Conservation (phyloP, 805 yeast genomes). For the Tetrapisispora iriomotensis region DNA sequence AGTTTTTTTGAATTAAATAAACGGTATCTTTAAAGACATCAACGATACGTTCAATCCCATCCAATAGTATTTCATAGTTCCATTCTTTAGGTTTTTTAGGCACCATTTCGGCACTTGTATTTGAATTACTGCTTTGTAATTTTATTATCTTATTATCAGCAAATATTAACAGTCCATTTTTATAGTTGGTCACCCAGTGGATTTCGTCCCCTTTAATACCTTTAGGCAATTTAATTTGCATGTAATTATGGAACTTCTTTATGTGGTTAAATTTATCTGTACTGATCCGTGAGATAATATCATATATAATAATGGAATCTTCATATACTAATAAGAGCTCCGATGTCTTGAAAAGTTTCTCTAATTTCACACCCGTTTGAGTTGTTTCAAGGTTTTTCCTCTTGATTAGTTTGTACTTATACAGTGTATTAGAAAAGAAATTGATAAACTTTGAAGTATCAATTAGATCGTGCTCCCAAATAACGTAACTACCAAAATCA, state of each 20-base stretch:
- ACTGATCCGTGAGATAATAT: constrained; percentile 19
- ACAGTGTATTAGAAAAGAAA: constrained; percentile 18
- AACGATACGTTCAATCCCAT: constrained; percentile 22
- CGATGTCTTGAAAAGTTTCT: constrained; percentile 22
- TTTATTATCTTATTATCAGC: constrained; percentile 15
- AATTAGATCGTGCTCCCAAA: constrained; percentile 23
- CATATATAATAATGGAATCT: constrained; percentile 15
- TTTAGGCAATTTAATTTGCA: constrained; percentile 9
- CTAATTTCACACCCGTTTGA: constrained; percentile 1
- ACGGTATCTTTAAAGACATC: constrained; percentile 21
- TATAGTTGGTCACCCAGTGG: constrained; percentile 19
- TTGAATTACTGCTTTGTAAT: constrained; percentile 3
- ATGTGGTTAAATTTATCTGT: constrained; percentile 18
- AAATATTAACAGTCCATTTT: constrained; percentile 20
- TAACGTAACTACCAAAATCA: constrained; percentile 11
- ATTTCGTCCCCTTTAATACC: constrained; percentile 5
- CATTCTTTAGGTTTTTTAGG: constrained; percentile 3
- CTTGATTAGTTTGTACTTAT: constrained; percentile 11
- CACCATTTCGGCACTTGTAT: constrained; percentile 4
- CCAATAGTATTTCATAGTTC: constrained; percentile 11
- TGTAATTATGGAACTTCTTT: constrained; percentile 18
- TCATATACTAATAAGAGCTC: constrained; percentile 20
- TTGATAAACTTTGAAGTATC: constrained; percentile 5
- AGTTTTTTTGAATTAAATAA: constrained; percentile 15
- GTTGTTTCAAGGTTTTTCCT: constrained; percentile 14